A percentile compares a stretch with the other conserved stretches of the same genome.
phyloP scores from a whole-genome alignment of 805 yeast species.

The Wickerhamiella hasegawae region DNA sequence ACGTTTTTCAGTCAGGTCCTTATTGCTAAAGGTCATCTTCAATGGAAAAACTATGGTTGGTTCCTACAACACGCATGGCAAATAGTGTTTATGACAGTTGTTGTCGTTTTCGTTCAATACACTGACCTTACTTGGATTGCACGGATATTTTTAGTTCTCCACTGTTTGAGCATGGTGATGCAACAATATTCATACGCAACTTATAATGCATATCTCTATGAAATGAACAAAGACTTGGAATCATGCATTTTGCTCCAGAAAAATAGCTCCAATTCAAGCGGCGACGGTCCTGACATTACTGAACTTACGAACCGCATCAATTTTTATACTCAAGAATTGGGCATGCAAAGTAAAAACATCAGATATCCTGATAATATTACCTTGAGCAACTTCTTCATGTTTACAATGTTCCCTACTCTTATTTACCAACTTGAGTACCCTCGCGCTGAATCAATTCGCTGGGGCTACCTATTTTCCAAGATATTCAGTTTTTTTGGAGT shows the following conservation, averaged over 20 bases:
- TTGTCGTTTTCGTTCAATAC: conserved; percentile 38
- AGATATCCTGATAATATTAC: conserved; percentile 64
- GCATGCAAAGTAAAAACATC: conserved; percentile 31
- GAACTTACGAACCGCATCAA: conserved; percentile 32
- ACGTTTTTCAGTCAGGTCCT: conserved; percentile 42
- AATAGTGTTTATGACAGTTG: conserved; percentile 33
- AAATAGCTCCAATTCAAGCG: conserved; percentile 8
- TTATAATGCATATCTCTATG: conserved; percentile 72
- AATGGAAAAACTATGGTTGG: conserved; percentile 58
- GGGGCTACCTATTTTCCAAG: conserved; percentile 53
- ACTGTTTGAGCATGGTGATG: no score
- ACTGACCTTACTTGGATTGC: no score
- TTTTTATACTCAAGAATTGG: conserved; percentile 61
- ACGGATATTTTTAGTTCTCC: conserved; percentile 70
- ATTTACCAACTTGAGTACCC: conserved; percentile 59
- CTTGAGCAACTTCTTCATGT: conserved; percentile 50
- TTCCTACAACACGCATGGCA: conserved; percentile 43
- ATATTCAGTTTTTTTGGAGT: conserved; percentile 74
- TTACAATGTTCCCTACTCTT: conserved; percentile 76
- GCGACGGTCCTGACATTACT: conserved; percentile 16
- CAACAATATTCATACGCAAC: conserved; percentile 80
- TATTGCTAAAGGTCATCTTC: conserved; percentile 29
- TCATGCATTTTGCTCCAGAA: conserved; percentile 2
- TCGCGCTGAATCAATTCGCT: conserved; percentile 50
- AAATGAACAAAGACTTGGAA: conserved; percentile 9